Evolutionary conservation across 73 alveolate species (phyloP), one percentile per base, ranked within the genome.

Genomic region (Halteria grandinella): DNA sequence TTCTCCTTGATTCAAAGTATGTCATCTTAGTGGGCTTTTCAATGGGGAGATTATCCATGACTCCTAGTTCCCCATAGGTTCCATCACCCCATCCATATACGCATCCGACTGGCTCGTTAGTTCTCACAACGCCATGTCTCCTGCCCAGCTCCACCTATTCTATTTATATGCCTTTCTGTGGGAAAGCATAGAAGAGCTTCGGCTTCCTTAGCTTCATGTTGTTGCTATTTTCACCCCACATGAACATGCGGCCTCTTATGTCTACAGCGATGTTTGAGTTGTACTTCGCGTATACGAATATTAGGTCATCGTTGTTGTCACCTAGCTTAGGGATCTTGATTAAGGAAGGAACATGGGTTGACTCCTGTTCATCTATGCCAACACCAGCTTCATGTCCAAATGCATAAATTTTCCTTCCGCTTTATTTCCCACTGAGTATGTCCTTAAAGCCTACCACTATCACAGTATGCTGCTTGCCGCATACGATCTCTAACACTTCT

Each of bases 81-180:
- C 86, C 86, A 57, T 74, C 86, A 15, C 86, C 86, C 86, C 86
- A 74, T 4, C 75, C 64, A 34, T 33, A 57, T 5, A 74, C 2
- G 15, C 69, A 40, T 33, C 40, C 41, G n/a, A n/a, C n/a, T n/a
- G n/a, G n/a, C 17, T 74, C 55, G 20, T 55, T 39, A 5, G 51
- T 53, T 10, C 55, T 29, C 1, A 53, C 86, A 4, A 53, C 29
- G 7, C 86, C 86, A 58, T 74, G 86, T 28, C 57, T 32, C 43
- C 32, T 33, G 6, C 86, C 86, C 1, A 74, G 11, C 12, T 76
- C 52, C 17, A 74, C 36, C 31, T 39, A 20, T 57, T 23, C 37
- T 17, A 74, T n/a, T n/a, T n/a, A n/a, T n/a, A n/a, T n/a, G n/a
- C n/a, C 31, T 28, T 34, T 21, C 24, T 69, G 4, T 6, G 28